These are phyloP conservation scores for Arctium minus DNA, from an alignment of 129 eudicot species.

Conservation along the genomic window DNA sequence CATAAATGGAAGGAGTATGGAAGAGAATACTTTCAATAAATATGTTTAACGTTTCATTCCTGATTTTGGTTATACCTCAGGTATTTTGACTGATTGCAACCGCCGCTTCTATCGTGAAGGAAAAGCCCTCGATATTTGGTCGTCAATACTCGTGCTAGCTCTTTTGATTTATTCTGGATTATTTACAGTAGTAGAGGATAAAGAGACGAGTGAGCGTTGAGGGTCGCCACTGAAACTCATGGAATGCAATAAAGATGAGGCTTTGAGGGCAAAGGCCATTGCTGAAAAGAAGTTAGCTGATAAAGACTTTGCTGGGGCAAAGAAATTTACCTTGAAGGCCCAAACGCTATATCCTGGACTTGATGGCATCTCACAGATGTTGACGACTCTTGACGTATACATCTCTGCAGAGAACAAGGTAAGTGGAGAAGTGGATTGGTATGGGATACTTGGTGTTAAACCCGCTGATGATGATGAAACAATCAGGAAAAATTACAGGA, in stretches of 20 bases:
- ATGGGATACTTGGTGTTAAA: constrained; percentile 60
- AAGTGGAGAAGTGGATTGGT: constrained; percentile 75
- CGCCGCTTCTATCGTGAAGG: constrained; percentile 3
- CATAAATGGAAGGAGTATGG: neutral
- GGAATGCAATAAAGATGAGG: constrained; percentile 99
- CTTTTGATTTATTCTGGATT: neutral
- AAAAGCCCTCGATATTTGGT: constrained; percentile 10
- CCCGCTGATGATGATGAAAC: constrained; percentile 65
- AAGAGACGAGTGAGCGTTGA: constrained; percentile 4
- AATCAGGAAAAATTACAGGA: constrained; percentile 54
- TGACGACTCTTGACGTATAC: constrained; percentile 62
- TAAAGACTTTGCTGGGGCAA: constrained; percentile 64
- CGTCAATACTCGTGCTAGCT: constrained; percentile 19
- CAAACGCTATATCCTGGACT: constrained; percentile 63
- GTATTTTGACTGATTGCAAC: constrained; percentile 23
- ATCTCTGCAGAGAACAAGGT: constrained; percentile 61
- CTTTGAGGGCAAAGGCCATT: constrained; percentile 62
- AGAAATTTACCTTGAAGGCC: constrained; percentile 68
- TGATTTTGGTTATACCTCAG: constrained; percentile 28
- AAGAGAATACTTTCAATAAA: neutral
- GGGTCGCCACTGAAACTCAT: constrained; percentile 33
- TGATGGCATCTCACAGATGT: constrained; percentile 65
- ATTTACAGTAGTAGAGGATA: neutral
- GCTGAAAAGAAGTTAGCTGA: constrained; percentile 66
- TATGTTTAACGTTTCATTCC: neutral